Base-by-base conservation (phyloP, 2,329 filamentous ascomycete genomes). In the Nemania sp. region DNA sequence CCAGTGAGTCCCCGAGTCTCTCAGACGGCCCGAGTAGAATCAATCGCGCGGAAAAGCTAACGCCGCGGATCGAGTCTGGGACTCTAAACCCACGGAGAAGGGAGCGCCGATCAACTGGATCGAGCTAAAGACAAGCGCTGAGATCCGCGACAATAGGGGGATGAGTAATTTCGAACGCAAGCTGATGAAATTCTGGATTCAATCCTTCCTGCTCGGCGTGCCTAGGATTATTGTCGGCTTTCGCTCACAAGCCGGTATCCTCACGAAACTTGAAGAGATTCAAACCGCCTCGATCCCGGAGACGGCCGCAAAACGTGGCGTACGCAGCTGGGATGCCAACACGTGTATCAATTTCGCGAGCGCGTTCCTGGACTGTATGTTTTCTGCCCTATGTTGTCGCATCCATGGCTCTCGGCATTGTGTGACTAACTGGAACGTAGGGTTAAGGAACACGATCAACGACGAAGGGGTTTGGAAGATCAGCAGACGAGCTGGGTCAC, bases 101-200 rank as follows among this genome's bases (percentile, higher is more conserved):
- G 85, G 84, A 50, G 81, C 81, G n/a, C 86, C 90, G 0, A 89
- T 92, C 65, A 91, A 94, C 69, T 99, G 93, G 90, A 89, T 98
- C 34, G 95, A 99, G 76, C 83, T 99, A 59, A 99, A 99, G 74
- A 99, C 95, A 0, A 86, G 87, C n/a, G 88, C 85, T 42, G 87
- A 90, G 65, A 87, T 94, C 51, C 81, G 81, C 53, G 84, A 84
- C 62, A 82, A 88, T 1, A 83, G 86, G 48, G 90, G 95, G 69
- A 81, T 87, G 71, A 76, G 88, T 18, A 89, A 87, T 64, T 97
- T 94, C 73, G 91, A 97, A 76, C 86, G 90, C 50, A 98, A 98
- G 74, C 83, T 98, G 56, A 85, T 96, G 76, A 96, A 96, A 71
- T 97, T 94, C 77, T 99, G 95, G 95, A 91, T 94, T 13, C 95